Conservation (phyloP, 768 basidiomycete species). For the Neoboletus brunneissimus region DNA sequence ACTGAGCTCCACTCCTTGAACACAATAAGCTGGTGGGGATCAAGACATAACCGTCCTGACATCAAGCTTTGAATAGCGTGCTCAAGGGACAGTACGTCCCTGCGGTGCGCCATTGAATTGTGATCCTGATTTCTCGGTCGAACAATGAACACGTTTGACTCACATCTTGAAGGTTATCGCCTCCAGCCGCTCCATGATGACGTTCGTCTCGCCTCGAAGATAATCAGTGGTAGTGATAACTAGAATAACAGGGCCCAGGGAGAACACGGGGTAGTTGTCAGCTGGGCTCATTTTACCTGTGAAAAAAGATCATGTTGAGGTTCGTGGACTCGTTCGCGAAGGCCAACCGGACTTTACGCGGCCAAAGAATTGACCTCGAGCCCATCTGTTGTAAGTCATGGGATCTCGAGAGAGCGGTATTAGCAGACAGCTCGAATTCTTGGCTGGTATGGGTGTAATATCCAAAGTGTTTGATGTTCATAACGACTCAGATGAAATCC, state of each 20-base stretch:
- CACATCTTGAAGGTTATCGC: neutral
- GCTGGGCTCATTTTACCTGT: neutral
- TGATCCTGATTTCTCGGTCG: neutral
- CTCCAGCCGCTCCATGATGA: neutral
- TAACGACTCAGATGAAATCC: neutral
- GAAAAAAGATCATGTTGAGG: neutral
- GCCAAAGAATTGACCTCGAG: neutral
- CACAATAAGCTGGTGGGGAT: neutral
- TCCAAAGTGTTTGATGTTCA: no score
- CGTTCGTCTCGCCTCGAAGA: neutral
- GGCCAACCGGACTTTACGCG: neutral
- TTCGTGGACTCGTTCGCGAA: neutral
- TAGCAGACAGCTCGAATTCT: neutral
- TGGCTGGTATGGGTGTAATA: neutral
- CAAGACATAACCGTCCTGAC: no score
- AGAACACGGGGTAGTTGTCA: neutral
- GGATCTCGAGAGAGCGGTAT: neutral
- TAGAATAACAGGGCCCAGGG: neutral
- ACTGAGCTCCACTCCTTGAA: neutral
- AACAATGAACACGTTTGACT: neutral
- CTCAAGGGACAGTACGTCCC: neutral
- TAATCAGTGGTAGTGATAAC: neutral
- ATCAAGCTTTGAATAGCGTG: neutral
- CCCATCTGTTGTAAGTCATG: neutral
- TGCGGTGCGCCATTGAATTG: neutral